Base-by-base conservation (phyloP, 2,329 filamentous ascomycete genomes). In the Moelleriella libera region DNA sequence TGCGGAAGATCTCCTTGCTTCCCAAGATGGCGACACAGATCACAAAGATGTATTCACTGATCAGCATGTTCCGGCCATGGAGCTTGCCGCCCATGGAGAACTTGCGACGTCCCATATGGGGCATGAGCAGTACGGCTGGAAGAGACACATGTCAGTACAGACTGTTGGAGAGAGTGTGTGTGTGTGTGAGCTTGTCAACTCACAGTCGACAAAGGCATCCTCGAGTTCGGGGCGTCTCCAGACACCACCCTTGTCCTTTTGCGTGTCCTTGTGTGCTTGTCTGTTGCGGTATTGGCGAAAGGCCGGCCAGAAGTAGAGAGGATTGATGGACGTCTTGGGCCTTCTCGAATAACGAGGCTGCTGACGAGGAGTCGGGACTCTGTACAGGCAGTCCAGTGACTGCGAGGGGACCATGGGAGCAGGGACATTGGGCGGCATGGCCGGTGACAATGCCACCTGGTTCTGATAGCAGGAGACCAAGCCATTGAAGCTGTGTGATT, bases 1-100 rank as follows among this genome's bases (percentile, higher is more conserved):
- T 67, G 45, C 64, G 60, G 50, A 67, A 67, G 50, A 67, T 67
- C 53, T 67, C 64, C 49, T 67, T 67, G 60, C 63, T 66, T 8
- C 64, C 64, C 3, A 67, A 58, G 7, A 67, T 34, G 4, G 60
- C 61, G 46, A 67, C 56, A 43, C 64, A 67, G 47, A 67, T 62
- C 45, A 61, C 59, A 48, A 67, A 83, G 43, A 84, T 71, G 61
- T 83, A 84, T 61, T 82, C 78, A 56, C 73, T 76, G 56, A 85
- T 83, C 48, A 85, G 69, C 73, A 83, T 82, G 63, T 85, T 85
- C 45, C 81, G 76, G 5, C 81, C 80, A 54, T 80, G 77, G 40
- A 76, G 74, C 58, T 79, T 76, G 37, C 76, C 73, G 52, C 74
- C 72, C 64, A 80, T 80, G 49, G 74, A 78, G 58, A 79, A 81